Conservation (phyloP, 2,329 filamentous ascomycete genomes). For the Epichloe brachyelytri region DNA sequence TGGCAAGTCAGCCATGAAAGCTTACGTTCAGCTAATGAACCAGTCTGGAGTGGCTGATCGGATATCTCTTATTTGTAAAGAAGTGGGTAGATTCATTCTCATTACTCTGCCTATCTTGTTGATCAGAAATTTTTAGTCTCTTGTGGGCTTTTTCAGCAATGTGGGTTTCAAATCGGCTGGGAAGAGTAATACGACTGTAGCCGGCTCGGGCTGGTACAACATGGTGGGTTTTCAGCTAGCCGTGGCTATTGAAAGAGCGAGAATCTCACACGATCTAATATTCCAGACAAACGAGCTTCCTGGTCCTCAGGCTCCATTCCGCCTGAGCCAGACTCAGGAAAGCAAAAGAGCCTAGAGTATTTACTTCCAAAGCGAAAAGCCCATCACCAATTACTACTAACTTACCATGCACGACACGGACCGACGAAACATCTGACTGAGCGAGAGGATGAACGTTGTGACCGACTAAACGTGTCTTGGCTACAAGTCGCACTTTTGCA, state of each 20-base stretch:
- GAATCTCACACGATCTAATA: background rate
- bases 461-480: background rate
- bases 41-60: conserved; percentile 56
- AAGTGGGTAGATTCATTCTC: conserved; percentile 13
- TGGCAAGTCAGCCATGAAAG: conserved; percentile 52
- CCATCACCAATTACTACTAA: background rate
- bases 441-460: background rate
- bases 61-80: conserved; percentile 62
- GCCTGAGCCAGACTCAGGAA: background rate
- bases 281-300: conserved; percentile 1
- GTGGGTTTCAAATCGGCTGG: conserved; percentile 61
- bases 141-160: conserved; percentile 64
- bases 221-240: conserved; percentile 43
- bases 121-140: conserved; percentile 29
- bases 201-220: conserved; percentile 70
- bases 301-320: background rate
- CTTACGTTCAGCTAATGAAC: conserved; percentile 49
- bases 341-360: background rate
- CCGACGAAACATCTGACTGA: background rate
- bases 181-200: conserved; percentile 56
- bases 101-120: background rate
- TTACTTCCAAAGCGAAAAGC: background rate
- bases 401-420: background rate
- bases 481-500: background rate
- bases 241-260: background rate